Conservation (phyloP, 805 yeast species). For the Starmerella gropengiesseri region DNA sequence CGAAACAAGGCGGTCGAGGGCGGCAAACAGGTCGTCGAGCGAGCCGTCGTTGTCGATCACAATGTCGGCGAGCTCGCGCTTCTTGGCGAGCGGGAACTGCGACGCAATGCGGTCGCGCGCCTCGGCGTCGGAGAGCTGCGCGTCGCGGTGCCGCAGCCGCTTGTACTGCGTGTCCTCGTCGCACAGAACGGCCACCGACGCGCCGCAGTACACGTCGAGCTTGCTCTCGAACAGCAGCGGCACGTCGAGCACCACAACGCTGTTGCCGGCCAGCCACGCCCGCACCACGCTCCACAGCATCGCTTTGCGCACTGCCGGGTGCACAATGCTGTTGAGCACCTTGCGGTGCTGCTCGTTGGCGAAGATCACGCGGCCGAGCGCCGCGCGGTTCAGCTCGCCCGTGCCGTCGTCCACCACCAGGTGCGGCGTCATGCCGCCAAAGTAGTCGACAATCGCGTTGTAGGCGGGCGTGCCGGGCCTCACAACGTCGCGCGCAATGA, state of each 20-base stretch:
- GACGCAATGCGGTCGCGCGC: constrained; percentile 60
- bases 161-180: constrained; percentile 45
- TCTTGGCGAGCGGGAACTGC: constrained; percentile 59
- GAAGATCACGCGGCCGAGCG: constrained; percentile 70
- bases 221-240: constrained; percentile 81
- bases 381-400: constrained; percentile 50
- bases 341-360: constrained; percentile 48
- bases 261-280: constrained; percentile 48
- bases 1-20: constrained; percentile 35
- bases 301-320: constrained; percentile 70
- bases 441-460: constrained; percentile 49
- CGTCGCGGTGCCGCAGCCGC: constrained; percentile 57
- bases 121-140: constrained; percentile 52
- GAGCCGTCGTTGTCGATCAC: constrained; percentile 53
- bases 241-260: constrained; percentile 69
- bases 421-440: constrained; percentile 44
- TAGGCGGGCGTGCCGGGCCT: constrained; percentile 70
- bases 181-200: constrained; percentile 58
- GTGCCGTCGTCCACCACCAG: constrained; percentile 34
- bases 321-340: constrained; percentile 63
- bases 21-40: constrained; percentile 35
- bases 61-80: constrained; percentile 48
- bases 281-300: constrained; percentile 46
- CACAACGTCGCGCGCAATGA: constrained; percentile 76
- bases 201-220: constrained; percentile 60